Percentiles rank a stretch among this genome's conserved stretches.
Conservation (phyloP, 768 basidiomycete genomes). For the Leccinum imitatum region DNA sequence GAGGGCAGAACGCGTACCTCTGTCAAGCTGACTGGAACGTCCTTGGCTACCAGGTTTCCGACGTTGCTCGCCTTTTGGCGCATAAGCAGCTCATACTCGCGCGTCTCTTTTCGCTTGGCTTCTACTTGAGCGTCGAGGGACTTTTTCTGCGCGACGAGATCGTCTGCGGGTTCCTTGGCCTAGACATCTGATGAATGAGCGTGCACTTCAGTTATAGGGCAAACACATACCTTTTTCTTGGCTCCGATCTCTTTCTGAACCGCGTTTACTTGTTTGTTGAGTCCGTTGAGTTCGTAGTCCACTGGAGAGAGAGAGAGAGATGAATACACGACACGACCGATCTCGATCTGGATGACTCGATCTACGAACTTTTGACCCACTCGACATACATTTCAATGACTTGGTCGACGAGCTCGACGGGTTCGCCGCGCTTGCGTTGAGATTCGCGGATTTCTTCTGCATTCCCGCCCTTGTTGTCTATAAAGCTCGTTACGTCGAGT, state of each 20-base stretch:
- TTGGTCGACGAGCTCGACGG: conserved; percentile 92
- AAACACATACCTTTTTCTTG: conserved; percentile 78
- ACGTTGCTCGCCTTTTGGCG: conserved; percentile 75
- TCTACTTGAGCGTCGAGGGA: conserved; percentile 81
- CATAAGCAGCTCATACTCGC: conserved; percentile 77
- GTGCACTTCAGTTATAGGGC: not conserved
- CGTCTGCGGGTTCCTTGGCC: conserved; percentile 91
- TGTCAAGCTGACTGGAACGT: conserved; percentile 80
- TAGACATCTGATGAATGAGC: conserved; percentile 29
- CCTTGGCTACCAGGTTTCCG: conserved; percentile 91
- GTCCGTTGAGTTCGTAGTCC: conserved; percentile 79
- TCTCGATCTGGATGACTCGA: not conserved
- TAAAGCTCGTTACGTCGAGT: conserved; percentile 76
- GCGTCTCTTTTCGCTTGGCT: conserved; percentile 71
- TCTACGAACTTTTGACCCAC: conserved; percentile 87
- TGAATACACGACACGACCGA: not conserved
- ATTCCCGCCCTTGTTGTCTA: conserved; percentile 89
- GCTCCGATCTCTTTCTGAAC: conserved; percentile 92
- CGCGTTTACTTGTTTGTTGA: conserved; percentile 82
- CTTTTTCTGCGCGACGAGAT: conserved; percentile 81
- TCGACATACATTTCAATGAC: conserved; percentile 88
- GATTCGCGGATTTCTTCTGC: conserved; percentile 88
- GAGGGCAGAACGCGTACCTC: conserved; percentile 53
- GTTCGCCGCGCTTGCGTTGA: conserved; percentile 85
- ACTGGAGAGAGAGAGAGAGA: conserved; percentile 43